Conservation (phyloP, 1,284 basidiomycete genomes). For the Moesziomyces sp. region DNA sequence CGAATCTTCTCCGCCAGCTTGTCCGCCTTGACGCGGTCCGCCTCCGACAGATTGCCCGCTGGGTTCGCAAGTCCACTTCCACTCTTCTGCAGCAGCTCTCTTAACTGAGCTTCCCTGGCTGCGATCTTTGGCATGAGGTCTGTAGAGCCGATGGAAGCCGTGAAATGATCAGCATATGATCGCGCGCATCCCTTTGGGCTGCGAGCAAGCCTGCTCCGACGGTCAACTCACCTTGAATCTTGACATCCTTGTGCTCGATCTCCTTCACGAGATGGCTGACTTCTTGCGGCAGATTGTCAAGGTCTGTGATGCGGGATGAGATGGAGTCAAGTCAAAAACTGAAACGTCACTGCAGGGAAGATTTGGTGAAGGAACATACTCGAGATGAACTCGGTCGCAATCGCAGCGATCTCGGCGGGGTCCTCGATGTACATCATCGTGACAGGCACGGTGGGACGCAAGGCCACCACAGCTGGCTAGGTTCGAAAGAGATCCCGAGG, state of each 20-base stretch:
- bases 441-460: too few species aligned
- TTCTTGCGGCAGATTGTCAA: slow-evolving; percentile 65
- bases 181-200: too few species aligned
- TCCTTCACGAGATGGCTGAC: slow-evolving; percentile 65
- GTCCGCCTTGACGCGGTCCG: slow-evolving; percentile 54
- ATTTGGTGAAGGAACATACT: neutral
- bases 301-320: neutral
- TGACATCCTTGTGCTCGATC: slow-evolving; percentile 65
- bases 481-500: neutral
- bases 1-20: slow-evolving; percentile 59
- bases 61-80: slow-evolving; percentile 30
- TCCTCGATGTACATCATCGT: slow-evolving; percentile 58
- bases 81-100: slow-evolving; percentile 48
- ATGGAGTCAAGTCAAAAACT: too few species aligned
- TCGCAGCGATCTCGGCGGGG: slow-evolving; percentile 64
- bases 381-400: slow-evolving; percentile 62
- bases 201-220: too few species aligned
- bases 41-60: slow-evolving; percentile 44
- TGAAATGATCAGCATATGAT: too few species aligned
- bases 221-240: slow-evolving; percentile 46
- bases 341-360: too few species aligned
- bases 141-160: too few species aligned
- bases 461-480: too few species aligned
- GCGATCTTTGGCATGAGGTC: slow-evolving; percentile 57
- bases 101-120: slow-evolving; percentile 55